These are phyloP conservation scores for Fusarium praegraminearum DNA, from an alignment of 2,329 filamentous ascomycete genomes.

Conservation along the genomic window DNA sequence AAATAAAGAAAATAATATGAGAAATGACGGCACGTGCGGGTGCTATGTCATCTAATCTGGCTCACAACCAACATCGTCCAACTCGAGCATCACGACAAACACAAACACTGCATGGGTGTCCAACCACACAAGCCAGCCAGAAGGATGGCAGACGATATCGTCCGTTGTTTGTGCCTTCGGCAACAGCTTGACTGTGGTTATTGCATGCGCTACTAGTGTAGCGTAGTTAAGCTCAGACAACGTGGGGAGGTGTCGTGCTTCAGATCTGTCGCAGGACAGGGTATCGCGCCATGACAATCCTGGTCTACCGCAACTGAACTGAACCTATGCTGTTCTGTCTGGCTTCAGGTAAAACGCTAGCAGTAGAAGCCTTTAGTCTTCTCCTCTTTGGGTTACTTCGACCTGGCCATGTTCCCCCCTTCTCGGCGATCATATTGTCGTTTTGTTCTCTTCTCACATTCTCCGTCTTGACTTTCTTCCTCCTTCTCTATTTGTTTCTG, in stretches of 20 bases:
- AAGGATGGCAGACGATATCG: slow-evolving; percentile 22
- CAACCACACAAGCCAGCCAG: slow-evolving; percentile 28
- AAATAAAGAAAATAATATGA: slow-evolving; percentile 5
- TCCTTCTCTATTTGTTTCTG: slow-evolving; percentile 35
- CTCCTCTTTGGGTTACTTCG: slow-evolving; percentile 22
- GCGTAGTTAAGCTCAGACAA: slow-evolving; percentile 38
- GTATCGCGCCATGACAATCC: slow-evolving; percentile 43
- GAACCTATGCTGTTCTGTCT: slow-evolving; percentile 35
- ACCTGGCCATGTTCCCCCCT: slow-evolving; percentile 2
- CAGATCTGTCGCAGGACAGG: slow-evolving; percentile 63
- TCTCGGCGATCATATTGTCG: slow-evolving; percentile 30
- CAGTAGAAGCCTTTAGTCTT: slow-evolving; percentile 34
- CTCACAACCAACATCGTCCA: slow-evolving; percentile 13
- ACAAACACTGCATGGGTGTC: slow-evolving; percentile 2
- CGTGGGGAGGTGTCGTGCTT: slow-evolving; percentile 54
- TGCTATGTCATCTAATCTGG: slow-evolving; percentile 10
- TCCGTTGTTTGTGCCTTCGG: slow-evolving; percentile 9
- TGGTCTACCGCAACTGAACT: slow-evolving; percentile 34
- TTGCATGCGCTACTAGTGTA: slow-evolving; percentile 16
- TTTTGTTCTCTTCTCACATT: slow-evolving; percentile 40
- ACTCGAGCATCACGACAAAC: slow-evolving; percentile 22
- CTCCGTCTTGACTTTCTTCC: slow-evolving; percentile 29
- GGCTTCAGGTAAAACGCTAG: slow-evolving; percentile 44
- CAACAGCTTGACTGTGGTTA: slow-evolving; percentile 1
- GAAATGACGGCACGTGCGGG: neutral